Evolutionary conservation across 208 protist genomes (phyloP), one percentile per base, ranked within the genome.

Genomic region (Wallacemonas sp.): DNA sequence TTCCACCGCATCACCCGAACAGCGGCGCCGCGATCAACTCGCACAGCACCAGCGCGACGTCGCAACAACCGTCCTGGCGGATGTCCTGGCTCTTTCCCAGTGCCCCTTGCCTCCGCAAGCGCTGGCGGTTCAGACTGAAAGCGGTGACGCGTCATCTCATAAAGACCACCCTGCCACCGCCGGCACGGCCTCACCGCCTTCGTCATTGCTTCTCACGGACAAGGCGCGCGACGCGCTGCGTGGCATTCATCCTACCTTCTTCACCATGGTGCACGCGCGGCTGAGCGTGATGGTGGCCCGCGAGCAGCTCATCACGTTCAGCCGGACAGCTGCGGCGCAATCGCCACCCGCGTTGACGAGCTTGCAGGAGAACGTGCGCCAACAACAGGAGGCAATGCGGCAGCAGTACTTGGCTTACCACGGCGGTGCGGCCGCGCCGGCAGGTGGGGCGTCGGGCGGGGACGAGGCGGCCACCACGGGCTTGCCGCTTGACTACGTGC

Each of bases 241-340:
- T 19, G 77, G 81, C 0, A 62, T 94, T 3, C 63, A 84, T 60
- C 50, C 83, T 10, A 59, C 58, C 13, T 94, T 82, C 52, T 94
- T 85, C 76, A 68, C 78, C 13, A 91, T 94, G 89, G 83, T 91
- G 36, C 87, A 94, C 67, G 85, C 89, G 3, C 79, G 89, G 1
- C 68, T 94, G 17, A 83, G 83, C 30, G 73, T 92, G 21, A 78
- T 94, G 68, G 83, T 89, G 6, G 76, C 83, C 4, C 85, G 89
- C 15, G 71, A 92, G 39, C 77, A 75, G 10, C 70, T 94, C 13
- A 68, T 77, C 30, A 69, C 68, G 30, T 91, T 90, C 61, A 70
- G 81, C 30, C 58, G 37, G n/a, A 45, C 34, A 1, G 33, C 58
- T n/a, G 72, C 75, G 2, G 33, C 45, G 0, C 55, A 77, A n/a